These are phyloP conservation scores for Dendrobium nobile DNA, from an alignment of 106 monocot species.

Conservation along the genomic window DNA sequence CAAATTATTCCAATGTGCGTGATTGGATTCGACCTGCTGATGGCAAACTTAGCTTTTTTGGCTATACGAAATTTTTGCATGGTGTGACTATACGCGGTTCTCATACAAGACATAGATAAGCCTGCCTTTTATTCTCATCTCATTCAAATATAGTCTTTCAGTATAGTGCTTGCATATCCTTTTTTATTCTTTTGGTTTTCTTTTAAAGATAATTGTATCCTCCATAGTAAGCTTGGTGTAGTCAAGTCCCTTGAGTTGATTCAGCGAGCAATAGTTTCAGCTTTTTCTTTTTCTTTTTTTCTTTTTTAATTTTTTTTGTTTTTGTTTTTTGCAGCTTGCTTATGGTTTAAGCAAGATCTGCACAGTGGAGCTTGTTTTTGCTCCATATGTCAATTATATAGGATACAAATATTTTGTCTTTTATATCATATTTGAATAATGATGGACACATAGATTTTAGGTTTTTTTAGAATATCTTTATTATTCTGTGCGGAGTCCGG, in stretches of 20 bases:
- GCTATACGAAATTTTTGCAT: slow-evolving; percentile 99
- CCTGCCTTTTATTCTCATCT: not conserved
- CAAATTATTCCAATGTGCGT: slow-evolving; percentile 55
- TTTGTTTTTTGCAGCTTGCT: not conserved
- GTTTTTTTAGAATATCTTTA: not conserved
- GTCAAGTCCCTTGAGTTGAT: not conserved
- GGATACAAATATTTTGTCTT: not conserved
- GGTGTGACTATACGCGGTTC: slow-evolving; percentile 69
- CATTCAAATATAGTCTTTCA: not conserved
- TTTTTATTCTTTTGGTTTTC: not conserved
- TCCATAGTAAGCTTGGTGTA: not conserved
- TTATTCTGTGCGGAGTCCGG: no score
- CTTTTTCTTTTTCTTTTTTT: no score
- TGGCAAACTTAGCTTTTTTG: slow-evolving; percentile 82
- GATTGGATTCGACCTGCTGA: slow-evolving; percentile 89
- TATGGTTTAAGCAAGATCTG: not conserved
- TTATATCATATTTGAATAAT: not conserved
- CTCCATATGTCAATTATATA: not conserved
- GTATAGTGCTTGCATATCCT: not conserved
- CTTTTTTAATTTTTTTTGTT: not conserved
- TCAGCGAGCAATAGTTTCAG: not conserved
- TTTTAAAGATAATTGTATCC: not conserved
- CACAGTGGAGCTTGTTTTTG: slow-evolving; percentile 1
- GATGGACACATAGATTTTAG: not conserved
- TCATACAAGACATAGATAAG: slow-evolving; percentile 44